Percentiles rank a stretch among this genome's conserved stretches.
phyloP scores from a whole-genome alignment of 2,329 filamentous ascomycete species.

The Ophiostoma tasmaniense region DNA sequence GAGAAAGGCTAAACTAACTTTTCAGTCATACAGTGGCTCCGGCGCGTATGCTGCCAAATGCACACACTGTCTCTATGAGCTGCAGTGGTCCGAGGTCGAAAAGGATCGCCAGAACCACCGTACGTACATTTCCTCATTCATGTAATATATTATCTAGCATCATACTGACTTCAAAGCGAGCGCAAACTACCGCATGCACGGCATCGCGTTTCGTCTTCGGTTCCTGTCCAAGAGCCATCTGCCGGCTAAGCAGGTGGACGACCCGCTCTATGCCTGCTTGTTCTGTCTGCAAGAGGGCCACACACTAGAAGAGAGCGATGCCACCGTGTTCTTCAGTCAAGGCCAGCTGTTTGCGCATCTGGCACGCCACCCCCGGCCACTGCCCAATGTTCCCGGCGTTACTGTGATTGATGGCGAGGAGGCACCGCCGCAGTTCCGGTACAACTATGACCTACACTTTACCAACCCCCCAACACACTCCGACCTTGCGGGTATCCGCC shows the following conservation, averaged over 20 bases:
- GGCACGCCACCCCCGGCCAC: constrained; percentile 44
- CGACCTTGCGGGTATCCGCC: constrained; percentile 33
- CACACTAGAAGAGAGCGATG: constrained; percentile 46
- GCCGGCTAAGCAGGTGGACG: constrained; percentile 40
- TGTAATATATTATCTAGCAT: not conserved
- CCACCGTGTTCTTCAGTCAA: constrained; percentile 48
- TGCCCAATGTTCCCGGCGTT: constrained; percentile 42
- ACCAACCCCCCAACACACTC: constrained; percentile 33
- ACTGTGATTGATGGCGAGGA: constrained; percentile 39
- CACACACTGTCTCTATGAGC: constrained; percentile 44
- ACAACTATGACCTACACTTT: constrained; percentile 49
- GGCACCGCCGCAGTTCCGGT: constrained; percentile 33
- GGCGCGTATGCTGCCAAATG: constrained; percentile 42
- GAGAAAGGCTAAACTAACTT: not conserved
- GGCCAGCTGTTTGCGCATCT: constrained; percentile 46
- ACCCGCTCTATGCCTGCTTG: constrained; percentile 45
- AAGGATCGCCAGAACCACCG: constrained; percentile 41
- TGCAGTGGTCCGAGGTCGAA: constrained; percentile 45
- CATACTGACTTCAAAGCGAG: constrained; percentile 28
- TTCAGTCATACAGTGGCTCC: constrained; percentile 27
- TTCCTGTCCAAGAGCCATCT: constrained; percentile 50
- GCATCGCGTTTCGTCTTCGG: constrained; percentile 43
- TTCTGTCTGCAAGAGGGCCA: constrained; percentile 44
- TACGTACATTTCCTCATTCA: constrained; percentile 25
- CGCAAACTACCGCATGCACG: constrained; percentile 39